Base-by-base conservation (phyloP, 768 basidiomycete species). In the Infundibulicybe gibba region DNA sequence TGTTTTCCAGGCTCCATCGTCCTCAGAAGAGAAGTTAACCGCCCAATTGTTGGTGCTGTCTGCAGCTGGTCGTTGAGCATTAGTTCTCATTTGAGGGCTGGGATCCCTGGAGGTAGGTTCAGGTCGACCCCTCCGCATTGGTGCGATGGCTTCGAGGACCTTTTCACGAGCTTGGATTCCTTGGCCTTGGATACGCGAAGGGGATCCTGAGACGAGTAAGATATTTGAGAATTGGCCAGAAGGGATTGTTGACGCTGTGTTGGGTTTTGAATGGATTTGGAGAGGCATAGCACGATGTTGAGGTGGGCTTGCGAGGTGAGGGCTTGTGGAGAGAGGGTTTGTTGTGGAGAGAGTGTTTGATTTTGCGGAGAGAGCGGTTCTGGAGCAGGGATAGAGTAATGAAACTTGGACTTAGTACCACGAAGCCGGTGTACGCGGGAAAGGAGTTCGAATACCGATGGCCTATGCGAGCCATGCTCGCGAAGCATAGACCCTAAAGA, bases 391-490 rank as follows among this genome's bases (percentile, higher is more conserved):
- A 82, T 69, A 32, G 62, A 70, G 57, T 97, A 97, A 33, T 80
- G 69, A 57, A 86, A 87, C 33, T 79, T 77, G 6, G 93, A 90
- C 61, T 82, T 87, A 1, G 92, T 92, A 10, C 94, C 92, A 16
- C 94, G 85, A 56, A 97, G 77, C 25, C 76, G 75, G 67, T 97
- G 97, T 1, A 94, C 90, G 49, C 80, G 79, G 40, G 76, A 70
- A 38, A 98, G 82, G 12, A 95, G 67, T 56, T 97, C 91, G 56
- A 94, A 97, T 13, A 90, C 87, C 12, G 81, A 79, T 9, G 95
- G 97, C 13, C 97, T 78, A 54, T 90, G 85, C 3, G 80, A 62
- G 2, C 94, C 92, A 52, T 93, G 87, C 60, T 98, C 97, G 42
- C 87, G 83, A 19, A 99, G 79, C 91, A 97, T 97, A 4, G 90